Evolutionary conservation across 2,329 filamentous ascomycete genomes (phyloP).

Genomic region (Fusarium sp.): DNA sequence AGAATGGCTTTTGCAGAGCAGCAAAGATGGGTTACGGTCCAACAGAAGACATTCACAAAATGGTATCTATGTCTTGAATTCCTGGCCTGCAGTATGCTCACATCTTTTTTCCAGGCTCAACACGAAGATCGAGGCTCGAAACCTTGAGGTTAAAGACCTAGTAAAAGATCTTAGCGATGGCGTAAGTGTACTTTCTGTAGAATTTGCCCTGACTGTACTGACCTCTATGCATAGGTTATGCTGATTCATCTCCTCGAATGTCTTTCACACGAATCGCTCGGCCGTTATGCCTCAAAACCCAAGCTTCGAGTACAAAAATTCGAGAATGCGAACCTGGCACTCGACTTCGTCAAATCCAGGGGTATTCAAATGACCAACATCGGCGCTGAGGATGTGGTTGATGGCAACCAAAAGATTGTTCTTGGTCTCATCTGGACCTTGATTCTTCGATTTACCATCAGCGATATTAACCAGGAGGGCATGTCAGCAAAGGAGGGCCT

Average conservation of each 20-base stretch:
- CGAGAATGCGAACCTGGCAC: slow-evolving; percentile 95
- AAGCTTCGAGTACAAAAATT: slow-evolving; percentile 96
- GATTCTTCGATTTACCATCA: slow-evolving; percentile 97
- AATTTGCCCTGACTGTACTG: not conserved
- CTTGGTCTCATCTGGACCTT: slow-evolving; percentile 97
- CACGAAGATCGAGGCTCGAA: slow-evolving; percentile 84
- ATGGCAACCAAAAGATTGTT: slow-evolving; percentile 97
- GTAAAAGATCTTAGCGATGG: slow-evolving; percentile 92
- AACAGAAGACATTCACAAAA: slow-evolving; percentile 99
- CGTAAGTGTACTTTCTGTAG: slow-evolving; percentile 63
- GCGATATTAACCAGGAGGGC: slow-evolving; percentile 97
- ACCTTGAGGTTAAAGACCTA: slow-evolving; percentile 84
- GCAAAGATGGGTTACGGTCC: slow-evolving; percentile 78
- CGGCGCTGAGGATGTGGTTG: slow-evolving; percentile 96
- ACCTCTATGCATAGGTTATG: slow-evolving; percentile 69
- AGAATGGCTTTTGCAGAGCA: slow-evolving; percentile 72
- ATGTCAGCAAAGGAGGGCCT: slow-evolving; percentile 97
- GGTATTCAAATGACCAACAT: slow-evolving; percentile 99
- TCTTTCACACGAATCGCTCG: slow-evolving; percentile 91
- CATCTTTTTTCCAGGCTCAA: slow-evolving; percentile 74
- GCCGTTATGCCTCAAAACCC: slow-evolving; percentile 94
- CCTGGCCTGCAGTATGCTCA: not conserved
- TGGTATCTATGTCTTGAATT: slow-evolving; percentile 58
- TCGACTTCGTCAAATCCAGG: slow-evolving; percentile 90
- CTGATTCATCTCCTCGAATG: slow-evolving; percentile 98